Evolutionary conservation across 108 stramenopile genomes (phyloP).

Genomic region (Nitzschia inconspicua): DNA sequence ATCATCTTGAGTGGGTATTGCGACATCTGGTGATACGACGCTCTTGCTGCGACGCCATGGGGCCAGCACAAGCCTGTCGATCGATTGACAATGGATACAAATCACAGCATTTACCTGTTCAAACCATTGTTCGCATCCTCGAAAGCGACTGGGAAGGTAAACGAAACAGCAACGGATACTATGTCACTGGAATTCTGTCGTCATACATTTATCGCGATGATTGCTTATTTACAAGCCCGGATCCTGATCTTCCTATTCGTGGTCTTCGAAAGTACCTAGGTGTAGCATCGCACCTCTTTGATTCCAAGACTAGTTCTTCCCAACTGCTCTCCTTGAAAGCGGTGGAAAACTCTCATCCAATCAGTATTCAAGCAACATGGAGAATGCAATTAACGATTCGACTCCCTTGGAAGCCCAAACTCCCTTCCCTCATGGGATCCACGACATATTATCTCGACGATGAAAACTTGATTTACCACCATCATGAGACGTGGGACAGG

Average conservation of each 20-base stretch:
- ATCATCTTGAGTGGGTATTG: constrained; percentile 34
- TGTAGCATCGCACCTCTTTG: constrained; percentile 54
- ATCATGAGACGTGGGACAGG: constrained; percentile 77
- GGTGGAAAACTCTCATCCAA: constrained; percentile 6
- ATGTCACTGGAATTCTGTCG: constrained; percentile 57
- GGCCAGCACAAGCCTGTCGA: constrained; percentile 14
- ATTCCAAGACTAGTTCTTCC: constrained; percentile 30
- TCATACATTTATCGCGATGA: constrained; percentile 54
- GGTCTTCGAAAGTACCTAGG: constrained; percentile 64
- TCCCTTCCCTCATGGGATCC: constrained; percentile 58
- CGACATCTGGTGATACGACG: constrained; percentile 20
- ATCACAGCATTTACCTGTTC: constrained; percentile 21
- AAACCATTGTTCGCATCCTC: constrained; percentile 6
- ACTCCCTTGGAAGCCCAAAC: constrained; percentile 71
- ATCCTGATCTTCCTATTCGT: constrained; percentile 70
- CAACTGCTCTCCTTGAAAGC: constrained; percentile 20
- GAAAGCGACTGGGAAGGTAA: constrained; percentile 19
- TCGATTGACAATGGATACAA: constrained; percentile 16
- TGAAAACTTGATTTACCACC: constrained; percentile 52
- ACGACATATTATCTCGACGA: constrained; percentile 69
- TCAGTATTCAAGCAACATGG: constrained; percentile 65
- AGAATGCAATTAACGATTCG: constrained; percentile 42
- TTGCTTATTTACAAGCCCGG: constrained; percentile 55
- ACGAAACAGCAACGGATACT: too few species aligned
- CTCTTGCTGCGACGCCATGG: not conserved